Evolutionary conservation across 768 basidiomycete species (phyloP).

Genomic region (Amanita phalloides): DNA sequence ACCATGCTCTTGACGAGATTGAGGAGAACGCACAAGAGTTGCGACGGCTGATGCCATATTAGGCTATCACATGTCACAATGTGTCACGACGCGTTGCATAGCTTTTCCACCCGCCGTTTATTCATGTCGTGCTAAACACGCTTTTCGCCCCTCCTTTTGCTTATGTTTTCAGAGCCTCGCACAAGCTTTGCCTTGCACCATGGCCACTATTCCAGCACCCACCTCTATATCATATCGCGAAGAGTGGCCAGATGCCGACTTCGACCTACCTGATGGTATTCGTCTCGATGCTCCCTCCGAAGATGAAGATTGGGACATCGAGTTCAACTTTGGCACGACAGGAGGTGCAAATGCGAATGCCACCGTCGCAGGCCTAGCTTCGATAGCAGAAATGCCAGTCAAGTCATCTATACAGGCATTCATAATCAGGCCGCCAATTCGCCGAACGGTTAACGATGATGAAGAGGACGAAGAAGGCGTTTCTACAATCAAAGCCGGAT

Average conservation of each 20-base stretch:
- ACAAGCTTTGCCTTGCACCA: slow-evolving; percentile 16
- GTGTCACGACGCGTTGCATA: not conserved
- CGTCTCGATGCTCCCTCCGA: slow-evolving; percentile 53
- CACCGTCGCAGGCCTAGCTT: slow-evolving; percentile 25
- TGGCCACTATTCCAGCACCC: slow-evolving; percentile 54
- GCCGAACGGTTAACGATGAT: slow-evolving; percentile 32
- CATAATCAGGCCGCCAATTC: slow-evolving; percentile 59
- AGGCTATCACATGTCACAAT: slow-evolving; percentile 6
- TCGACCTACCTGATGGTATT: slow-evolving; percentile 71
- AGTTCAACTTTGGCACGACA: slow-evolving; percentile 57
- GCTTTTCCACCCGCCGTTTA: not conserved
- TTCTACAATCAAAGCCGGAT: slow-evolving; percentile 68
- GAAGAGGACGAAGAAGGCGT: slow-evolving; percentile 74
- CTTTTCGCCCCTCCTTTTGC: slow-evolving; percentile 5
- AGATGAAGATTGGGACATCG: slow-evolving; percentile 73
- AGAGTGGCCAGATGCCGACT: slow-evolving; percentile 84
- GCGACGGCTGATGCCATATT: slow-evolving; percentile 57
- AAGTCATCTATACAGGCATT: slow-evolving; percentile 30
- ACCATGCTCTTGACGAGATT: slow-evolving; percentile 40
- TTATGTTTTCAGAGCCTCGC: slow-evolving; percentile 1
- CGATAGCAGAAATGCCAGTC: slow-evolving; percentile 26
- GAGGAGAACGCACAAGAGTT: slow-evolving; percentile 49
- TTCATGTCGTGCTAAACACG: slow-evolving; percentile 5
- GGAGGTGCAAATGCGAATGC: slow-evolving; percentile 37
- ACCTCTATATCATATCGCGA: slow-evolving; percentile 44